Evolutionary conservation across 1,139 yeast species (phyloP), one percentile per base, ranked within the genome.

Genomic region (Debaryomyces robertsiae): DNA sequence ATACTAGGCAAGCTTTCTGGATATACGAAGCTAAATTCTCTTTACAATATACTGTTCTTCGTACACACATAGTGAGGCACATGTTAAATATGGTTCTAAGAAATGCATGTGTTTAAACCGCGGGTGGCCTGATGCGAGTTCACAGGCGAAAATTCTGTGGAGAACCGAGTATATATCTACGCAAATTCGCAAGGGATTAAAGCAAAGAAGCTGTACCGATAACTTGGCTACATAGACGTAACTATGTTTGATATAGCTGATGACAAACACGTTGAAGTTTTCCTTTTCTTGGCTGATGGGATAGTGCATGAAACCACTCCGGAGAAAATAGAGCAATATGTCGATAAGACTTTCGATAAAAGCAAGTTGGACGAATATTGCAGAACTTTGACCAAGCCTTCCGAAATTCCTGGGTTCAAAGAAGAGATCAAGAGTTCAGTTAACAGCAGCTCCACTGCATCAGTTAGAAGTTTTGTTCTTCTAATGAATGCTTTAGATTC

Each of bases 291-390:
- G 29, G 57, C 68, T 2, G 77, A 73, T 53, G 74, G 68, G 3
- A 43, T 70, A 6, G 42, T 69, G 39, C 69, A 63, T 41, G 71
- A 67, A 23, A 55, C 67, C 2, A 47, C 63, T 2, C 63, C 69
- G 3, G 66, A 63, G 1, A 44, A 45, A 13, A 49, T 71, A 15
- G 57, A 47, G 36, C 65, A 67, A 2, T 55, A 50, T 32, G 51
- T 71, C 28, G 57, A 56, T 29, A 52, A 53, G 3, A 47, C 47
- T 11, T 62, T 69, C 39, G 65, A 70, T 3, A 43, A 44, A 29
- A 67, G 60, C 5, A 57, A 56, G 42, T 43, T 69, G n/a, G 60
- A 65, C 3, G 68, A 65, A 32, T 72, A 70, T 44, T 54, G 66
- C 32, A 46, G 49, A 16, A 48, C 60, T 1, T 61, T 48, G 33